These are phyloP conservation scores for Bromus sterilis DNA, from an alignment of 176 grass and related monocot genomes.

Conservation along the genomic window DNA sequence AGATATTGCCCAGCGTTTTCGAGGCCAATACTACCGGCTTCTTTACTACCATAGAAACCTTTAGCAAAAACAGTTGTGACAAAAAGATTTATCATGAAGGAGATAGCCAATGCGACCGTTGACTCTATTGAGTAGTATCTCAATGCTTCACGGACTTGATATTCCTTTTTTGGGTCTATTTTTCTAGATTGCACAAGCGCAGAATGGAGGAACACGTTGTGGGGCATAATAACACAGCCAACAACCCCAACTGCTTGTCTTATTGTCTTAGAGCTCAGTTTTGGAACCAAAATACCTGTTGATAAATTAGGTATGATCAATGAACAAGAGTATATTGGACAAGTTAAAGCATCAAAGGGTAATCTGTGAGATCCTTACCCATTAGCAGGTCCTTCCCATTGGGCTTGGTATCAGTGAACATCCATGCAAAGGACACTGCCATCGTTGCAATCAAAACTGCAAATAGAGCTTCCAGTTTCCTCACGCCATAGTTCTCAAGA, in stretches of 20 bases:
- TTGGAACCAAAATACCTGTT: constrained; percentile 82
- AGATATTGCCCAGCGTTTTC: constrained; percentile 95
- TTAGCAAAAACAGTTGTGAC: constrained; percentile 92
- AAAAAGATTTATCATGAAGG: constrained; percentile 94
- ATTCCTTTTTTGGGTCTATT: constrained; percentile 84
- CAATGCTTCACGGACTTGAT: constrained; percentile 76
- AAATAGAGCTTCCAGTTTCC: constrained; percentile 91
- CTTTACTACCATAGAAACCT: constrained; percentile 83
- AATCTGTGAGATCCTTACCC: constrained; percentile 39
- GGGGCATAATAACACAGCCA: constrained; percentile 98
- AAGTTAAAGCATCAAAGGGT: neutral
- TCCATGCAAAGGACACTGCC: constrained; percentile 93
- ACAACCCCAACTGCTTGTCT: constrained; percentile 96
- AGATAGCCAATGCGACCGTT: constrained; percentile 64
- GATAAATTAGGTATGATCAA: constrained; percentile 17
- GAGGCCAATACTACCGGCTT: constrained; percentile 74
- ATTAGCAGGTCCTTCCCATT: constrained; percentile 67
- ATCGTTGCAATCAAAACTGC: constrained; percentile 89
- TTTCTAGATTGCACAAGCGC: constrained; percentile 92
- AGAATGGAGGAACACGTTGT: constrained; percentile 98
- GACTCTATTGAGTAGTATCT: constrained; percentile 99
- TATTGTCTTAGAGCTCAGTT: constrained; percentile 88
- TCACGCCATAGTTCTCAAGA: constrained; percentile 96
- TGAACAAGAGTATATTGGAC: neutral
- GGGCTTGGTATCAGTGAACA: constrained; percentile 75